Percentiles rank a stretch among this genome's conserved stretches.
Conservation (phyloP, 139 green algal species). For the Yamagishiella unicocca region DNA sequence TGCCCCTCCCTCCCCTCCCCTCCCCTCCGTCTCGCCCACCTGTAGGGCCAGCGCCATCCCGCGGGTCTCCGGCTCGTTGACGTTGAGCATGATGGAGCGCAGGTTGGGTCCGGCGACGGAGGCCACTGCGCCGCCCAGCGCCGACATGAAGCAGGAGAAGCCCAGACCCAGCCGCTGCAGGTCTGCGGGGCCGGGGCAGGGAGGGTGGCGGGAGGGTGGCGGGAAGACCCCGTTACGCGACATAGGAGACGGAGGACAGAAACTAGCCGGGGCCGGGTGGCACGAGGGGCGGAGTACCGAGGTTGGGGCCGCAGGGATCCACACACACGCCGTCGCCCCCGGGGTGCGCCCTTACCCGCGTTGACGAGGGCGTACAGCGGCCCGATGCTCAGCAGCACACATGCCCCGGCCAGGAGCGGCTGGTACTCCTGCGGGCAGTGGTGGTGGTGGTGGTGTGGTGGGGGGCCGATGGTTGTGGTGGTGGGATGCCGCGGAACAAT, state of each 20-base stretch:
- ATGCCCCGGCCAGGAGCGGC: constrained; percentile 59
- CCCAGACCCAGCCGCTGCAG: constrained; percentile 37
- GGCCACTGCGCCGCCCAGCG: constrained; percentile 57
- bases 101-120: constrained; percentile 73
- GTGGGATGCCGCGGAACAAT: background rate
- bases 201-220: background rate
- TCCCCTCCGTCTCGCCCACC: background rate
- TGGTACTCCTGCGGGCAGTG: constrained; percentile 58
- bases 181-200: background rate
- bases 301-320: too few relatives aligned
- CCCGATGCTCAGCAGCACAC: constrained; percentile 62
- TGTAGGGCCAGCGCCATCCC: constrained; percentile 82
- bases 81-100: constrained; percentile 83
- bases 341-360: too few relatives aligned
- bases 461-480: background rate
- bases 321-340: too few relatives aligned
- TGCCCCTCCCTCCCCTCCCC: too few relatives aligned
- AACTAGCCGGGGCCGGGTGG: too few relatives aligned
- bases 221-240: too few relatives aligned
- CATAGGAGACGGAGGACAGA: background rate
- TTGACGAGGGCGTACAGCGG: constrained; percentile 83
- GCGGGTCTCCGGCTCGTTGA: constrained; percentile 85
- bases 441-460: background rate
- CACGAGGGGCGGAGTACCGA: too few relatives aligned
- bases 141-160: constrained; percentile 45